Evolutionary conservation across 495 filamentous ascomycete species (phyloP).

Genomic region (Baudoinia panamericana): DNA sequence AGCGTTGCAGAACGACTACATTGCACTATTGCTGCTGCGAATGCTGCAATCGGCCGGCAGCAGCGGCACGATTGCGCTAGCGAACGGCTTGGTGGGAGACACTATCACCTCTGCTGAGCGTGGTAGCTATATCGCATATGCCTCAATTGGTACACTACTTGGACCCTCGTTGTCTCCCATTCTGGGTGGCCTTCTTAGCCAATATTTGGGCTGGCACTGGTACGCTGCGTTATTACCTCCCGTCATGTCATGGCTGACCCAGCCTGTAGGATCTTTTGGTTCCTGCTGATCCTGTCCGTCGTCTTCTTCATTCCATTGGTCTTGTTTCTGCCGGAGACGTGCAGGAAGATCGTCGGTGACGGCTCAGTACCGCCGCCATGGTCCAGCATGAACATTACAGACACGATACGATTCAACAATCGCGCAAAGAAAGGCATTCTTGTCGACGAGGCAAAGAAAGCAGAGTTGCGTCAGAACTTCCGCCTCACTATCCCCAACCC

Average conservation of each 20-base stretch:
- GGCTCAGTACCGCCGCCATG: slow-evolving; percentile 30
- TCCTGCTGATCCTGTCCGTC: slow-evolving; percentile 13
- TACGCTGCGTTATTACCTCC: neutral
- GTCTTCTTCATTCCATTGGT: slow-evolving; percentile 8
- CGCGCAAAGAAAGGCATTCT: slow-evolving; percentile 7
- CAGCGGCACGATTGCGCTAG: slow-evolving; percentile 34
- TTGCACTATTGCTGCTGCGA: slow-evolving; percentile 38
- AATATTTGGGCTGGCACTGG: slow-evolving; percentile 16
- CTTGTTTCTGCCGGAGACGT: slow-evolving; percentile 71
- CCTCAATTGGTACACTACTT: slow-evolving; percentile 19
- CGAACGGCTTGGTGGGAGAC: slow-evolving; percentile 33
- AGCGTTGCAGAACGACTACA: slow-evolving; percentile 33
- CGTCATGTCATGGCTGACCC: neutral
- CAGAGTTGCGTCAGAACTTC: slow-evolving; percentile 10
- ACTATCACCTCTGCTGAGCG: slow-evolving; percentile 33
- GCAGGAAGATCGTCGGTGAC: slow-evolving; percentile 46
- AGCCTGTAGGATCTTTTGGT: slow-evolving; percentile 15
- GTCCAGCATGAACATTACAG: slow-evolving; percentile 32
- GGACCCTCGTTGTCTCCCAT: slow-evolving; percentile 25
- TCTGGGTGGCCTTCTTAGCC: slow-evolving; percentile 21
- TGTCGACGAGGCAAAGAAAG: slow-evolving; percentile 6
- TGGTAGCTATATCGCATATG: slow-evolving; percentile 35
- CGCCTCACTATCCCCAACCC: slow-evolving; percentile 10
- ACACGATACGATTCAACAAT: slow-evolving; percentile 6
- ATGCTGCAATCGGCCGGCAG: slow-evolving; percentile 38